Conservation (phyloP, 192 early-diverging fungal genomes). For the Dissophora globulifera region DNA sequence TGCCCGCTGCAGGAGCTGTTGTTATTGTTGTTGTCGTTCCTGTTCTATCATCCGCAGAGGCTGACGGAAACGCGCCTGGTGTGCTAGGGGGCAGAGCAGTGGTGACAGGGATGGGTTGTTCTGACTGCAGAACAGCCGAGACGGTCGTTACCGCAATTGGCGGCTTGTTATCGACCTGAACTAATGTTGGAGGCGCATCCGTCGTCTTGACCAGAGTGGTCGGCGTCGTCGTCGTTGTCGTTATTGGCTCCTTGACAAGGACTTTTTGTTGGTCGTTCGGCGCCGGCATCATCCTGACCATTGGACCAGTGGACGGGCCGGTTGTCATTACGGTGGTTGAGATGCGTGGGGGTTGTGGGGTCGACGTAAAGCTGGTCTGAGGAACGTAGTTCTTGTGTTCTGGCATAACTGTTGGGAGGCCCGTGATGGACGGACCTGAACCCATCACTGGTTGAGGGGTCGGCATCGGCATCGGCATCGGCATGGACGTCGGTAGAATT, state of each 20-base stretch:
- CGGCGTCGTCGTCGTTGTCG: not conserved
- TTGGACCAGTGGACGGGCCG: not conserved
- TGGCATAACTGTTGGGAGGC: conserved; percentile 36
- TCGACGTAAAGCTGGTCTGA: not conserved
- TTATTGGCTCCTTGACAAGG: conserved; percentile 7
- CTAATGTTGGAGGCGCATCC: not conserved
- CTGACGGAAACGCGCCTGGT: conserved; percentile 38
- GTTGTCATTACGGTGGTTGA: no score
- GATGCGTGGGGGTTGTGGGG: not conserved
- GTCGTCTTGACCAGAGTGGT: not conserved
- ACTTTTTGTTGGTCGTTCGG: conserved; percentile 19
- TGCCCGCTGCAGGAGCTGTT: no score
- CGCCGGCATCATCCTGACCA: not conserved
- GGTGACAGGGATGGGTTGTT: conserved; percentile 6
- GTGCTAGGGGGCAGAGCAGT: conserved; percentile 23
- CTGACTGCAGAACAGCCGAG: not conserved
- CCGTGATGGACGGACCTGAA: not conserved
- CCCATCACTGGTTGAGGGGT: not conserved
- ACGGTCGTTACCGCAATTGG: not conserved
- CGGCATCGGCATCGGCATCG: conserved; percentile 7
- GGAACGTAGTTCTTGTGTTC: conserved; percentile 34
- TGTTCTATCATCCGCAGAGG: not conserved
- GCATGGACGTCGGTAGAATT: conserved; percentile 23
- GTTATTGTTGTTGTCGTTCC: no score
- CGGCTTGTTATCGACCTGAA: conserved; percentile 1